Percentiles rank a stretch among this genome's conserved stretches.
Evolutionary conservation across 352 stramenopile species (phyloP).

Genomic region (Globisporangium middletonii): DNA sequence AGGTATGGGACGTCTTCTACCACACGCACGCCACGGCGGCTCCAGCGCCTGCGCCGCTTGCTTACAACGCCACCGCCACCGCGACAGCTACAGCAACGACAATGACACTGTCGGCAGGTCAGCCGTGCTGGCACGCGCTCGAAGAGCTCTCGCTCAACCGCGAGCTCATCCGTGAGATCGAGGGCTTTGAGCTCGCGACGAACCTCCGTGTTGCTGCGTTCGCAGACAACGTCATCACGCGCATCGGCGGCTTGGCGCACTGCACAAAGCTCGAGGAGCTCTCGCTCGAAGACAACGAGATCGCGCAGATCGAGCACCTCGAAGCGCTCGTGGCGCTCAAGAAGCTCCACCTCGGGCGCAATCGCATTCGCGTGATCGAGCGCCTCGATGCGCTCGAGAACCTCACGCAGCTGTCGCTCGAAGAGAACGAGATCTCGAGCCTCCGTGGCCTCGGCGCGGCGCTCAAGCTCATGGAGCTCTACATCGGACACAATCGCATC

Average conservation of each 20-base stretch:
- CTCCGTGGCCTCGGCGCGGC: slow-evolving; percentile 52
- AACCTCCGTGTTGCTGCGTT: slow-evolving; percentile 62
- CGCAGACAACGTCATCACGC: slow-evolving; percentile 61
- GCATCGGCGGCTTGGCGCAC: slow-evolving; percentile 42
- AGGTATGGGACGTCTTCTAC: slow-evolving; percentile 30
- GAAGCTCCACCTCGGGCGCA: slow-evolving; percentile 74
- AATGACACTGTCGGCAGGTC: slow-evolving; percentile 1
- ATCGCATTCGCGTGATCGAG: slow-evolving; percentile 61
- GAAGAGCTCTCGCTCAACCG: slow-evolving; percentile 62
- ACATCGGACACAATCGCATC: slow-evolving; percentile 82
- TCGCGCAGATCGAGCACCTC: slow-evolving; percentile 62
- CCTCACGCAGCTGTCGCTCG: slow-evolving; percentile 69
- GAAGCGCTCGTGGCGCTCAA: slow-evolving; percentile 49
- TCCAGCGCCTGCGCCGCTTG: no score
- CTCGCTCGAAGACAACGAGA: slow-evolving; percentile 73
- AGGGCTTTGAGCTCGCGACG: slow-evolving; percentile 40
- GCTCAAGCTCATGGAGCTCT: slow-evolving; percentile 81
- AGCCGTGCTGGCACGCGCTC: slow-evolving; percentile 37
- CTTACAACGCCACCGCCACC: no score
- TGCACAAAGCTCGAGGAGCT: slow-evolving; percentile 74
- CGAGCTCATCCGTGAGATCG: slow-evolving; percentile 50
- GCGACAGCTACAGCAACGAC: slow-evolving; percentile 16
- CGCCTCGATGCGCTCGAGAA: slow-evolving; percentile 54
- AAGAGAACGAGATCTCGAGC: slow-evolving; percentile 82
- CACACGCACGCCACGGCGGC: slow-evolving; percentile 1